Evolutionary conservation across 805 yeast genomes (phyloP), one percentile per base, ranked within the genome.

Genomic region (Cephaloascus albidus): DNA sequence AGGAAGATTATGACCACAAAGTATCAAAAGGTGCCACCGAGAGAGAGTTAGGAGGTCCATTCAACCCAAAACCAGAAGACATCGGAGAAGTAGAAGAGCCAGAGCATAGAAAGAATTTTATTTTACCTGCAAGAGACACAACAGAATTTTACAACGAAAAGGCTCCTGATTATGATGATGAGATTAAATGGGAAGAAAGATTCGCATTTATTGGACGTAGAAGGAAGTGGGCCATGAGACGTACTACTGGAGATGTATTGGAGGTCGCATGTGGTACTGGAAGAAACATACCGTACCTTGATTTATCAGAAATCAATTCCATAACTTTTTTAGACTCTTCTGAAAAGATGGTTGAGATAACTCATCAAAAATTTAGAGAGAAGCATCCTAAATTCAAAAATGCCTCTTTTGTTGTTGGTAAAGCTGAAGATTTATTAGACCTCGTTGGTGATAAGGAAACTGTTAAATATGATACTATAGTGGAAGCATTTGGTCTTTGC

Each of bases 241-340:
- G 83, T 44, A 73, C 81, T 37, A 63, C 68, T 42, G 98, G 98
- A 18, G 96, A 93, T 54, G 96, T 88, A 2, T 63, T 93, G 41
- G 98, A 93, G 58, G 93, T 90, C 10, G 82, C 97, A 0, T 85
- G 95, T 54, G 98, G 98, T 42, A 93, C 98, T 0, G 97, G 98
- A 4, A 73, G 97, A 58, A 93, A 93, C 55, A 73, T 90, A 41
- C 79, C 81, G 36, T 89, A 81, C 54, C 60, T 87, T 48, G 72
- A 80, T 39, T 73, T 79, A 17, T 68, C 73, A 2, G 55, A 65
- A 20, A 62, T 90, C 23, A 69, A 72, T 36, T 83, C 96, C 0
- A 73, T 86, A 31, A 90, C 97, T 0, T 86, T 85, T 49, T 60
- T 89, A 36, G 98, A 93, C 57, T 74, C 96, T 1, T 84, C 97